Evolutionary conservation across 306 rosid genomes (phyloP).

Genomic region (Cyclanthera cordifolia): DNA sequence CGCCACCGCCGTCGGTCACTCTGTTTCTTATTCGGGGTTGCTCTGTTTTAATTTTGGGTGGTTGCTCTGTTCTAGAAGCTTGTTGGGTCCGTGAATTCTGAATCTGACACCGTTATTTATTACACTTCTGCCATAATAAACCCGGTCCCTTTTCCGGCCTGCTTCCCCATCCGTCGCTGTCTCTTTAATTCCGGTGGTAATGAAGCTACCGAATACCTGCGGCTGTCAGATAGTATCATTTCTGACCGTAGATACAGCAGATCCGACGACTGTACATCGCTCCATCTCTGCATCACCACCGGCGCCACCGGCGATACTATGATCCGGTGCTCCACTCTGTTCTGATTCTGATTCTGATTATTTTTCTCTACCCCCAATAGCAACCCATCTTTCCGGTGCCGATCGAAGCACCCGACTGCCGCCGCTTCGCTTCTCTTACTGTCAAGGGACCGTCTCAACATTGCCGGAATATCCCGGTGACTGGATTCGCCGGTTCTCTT

Average conservation of each 20-base stretch:
- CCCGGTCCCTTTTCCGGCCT: slow-evolving; percentile 15
- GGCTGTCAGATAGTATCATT: slow-evolving; percentile 46
- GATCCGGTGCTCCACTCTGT: slow-evolving; percentile 61
- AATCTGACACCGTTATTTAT: slow-evolving; percentile 34
- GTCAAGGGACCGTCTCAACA: slow-evolving; percentile 45
- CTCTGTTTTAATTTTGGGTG: not conserved
- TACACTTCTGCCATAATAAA: slow-evolving; percentile 22
- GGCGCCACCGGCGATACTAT: slow-evolving; percentile 40
- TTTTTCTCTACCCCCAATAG: slow-evolving; percentile 24
- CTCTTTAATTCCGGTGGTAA: slow-evolving; percentile 14
- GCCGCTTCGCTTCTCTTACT: slow-evolving; percentile 24
- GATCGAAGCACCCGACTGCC: slow-evolving; percentile 31
- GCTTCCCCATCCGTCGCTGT: slow-evolving; percentile 4
- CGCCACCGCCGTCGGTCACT: too few relatives aligned
- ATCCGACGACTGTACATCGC: slow-evolving; percentile 56
- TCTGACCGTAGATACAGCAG: slow-evolving; percentile 60
- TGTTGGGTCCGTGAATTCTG: slow-evolving; percentile 64
- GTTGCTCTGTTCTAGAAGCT: not conserved
- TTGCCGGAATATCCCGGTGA: slow-evolving; percentile 6
- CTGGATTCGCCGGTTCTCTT: slow-evolving; percentile 14
- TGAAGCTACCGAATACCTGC: slow-evolving; percentile 19
- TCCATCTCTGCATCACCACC: slow-evolving; percentile 44
- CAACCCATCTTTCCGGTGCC: slow-evolving; percentile 58
- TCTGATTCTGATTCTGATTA: not conserved
- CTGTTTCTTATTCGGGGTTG: too few relatives aligned